Base-by-base conservation (phyloP, 208 protist genomes). In the Acanthamoeba comandoni region DNA sequence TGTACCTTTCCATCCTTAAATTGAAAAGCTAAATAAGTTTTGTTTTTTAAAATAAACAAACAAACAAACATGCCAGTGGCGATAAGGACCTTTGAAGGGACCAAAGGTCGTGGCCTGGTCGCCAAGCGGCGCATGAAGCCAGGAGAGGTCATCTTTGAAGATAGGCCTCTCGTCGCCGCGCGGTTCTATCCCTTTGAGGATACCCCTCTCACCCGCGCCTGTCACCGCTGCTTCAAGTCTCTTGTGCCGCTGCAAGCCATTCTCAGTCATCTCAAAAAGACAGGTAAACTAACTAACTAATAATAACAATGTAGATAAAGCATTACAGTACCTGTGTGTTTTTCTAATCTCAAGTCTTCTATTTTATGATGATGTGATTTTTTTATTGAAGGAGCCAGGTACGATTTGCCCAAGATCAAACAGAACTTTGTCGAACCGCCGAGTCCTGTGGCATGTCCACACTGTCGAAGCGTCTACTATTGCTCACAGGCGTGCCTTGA, bases 1-100 rank as follows among this genome's bases (percentile, higher is more conserved):
- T n/a, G n/a, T n/a, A n/a, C n/a, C n/a, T n/a, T n/a, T n/a, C n/a
- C n/a, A n/a, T n/a, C n/a, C n/a, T n/a, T n/a, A n/a, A n/a, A n/a
- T n/a, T n/a, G n/a, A n/a, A n/a, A n/a, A n/a, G n/a, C n/a, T n/a
- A n/a, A n/a, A n/a, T n/a, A n/a, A n/a, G n/a, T n/a, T n/a, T n/a
- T n/a, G n/a, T n/a, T n/a, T n/a, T n/a, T n/a, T n/a, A n/a, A n/a
- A n/a, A n/a, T n/a, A n/a, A n/a, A n/a, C n/a, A n/a, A n/a, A n/a
- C n/a, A n/a, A n/a, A n/a, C n/a, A n/a, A n/a, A n/a, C n/a, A n/a
- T n/a, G n/a, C n/a, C n/a, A n/a, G n/a, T n/a, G n/a, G n/a, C n/a
- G n/a, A n/a, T n/a, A n/a, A n/a, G n/a, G n/a, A n/a, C n/a, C 55
- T 62, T 62, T 62, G 55, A 62, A n/a, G 55, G 19, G 55, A 62